Conservation (phyloP, 257 asterid species). For the Lycium ferocissimum region DNA sequence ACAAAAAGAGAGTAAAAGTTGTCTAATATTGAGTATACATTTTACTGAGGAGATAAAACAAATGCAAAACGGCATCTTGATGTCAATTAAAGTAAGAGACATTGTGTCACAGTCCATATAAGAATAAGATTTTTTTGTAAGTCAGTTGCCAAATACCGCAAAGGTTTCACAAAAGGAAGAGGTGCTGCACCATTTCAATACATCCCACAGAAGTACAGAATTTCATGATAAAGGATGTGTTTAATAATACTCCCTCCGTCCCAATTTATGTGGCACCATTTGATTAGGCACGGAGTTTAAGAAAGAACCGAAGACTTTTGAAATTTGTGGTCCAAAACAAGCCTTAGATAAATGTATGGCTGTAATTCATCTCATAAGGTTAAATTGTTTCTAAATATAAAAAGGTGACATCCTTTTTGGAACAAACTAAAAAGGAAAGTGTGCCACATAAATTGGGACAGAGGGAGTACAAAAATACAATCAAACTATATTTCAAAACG, state of each 20-base stretch:
- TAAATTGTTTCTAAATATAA: too few species aligned
- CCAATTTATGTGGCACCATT: too few species aligned
- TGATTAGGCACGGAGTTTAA: too few species aligned
- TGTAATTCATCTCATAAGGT: too few species aligned
- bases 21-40: not conserved
- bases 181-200: conserved; percentile 7
- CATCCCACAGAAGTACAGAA: not conserved
- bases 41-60: not conserved
- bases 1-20: not conserved
- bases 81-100: not conserved
- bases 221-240: not conserved
- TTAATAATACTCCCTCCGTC: too few species aligned
- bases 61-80: conserved; percentile 13
- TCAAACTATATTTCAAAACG: not conserved
- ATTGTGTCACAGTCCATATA: not conserved
- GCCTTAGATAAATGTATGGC: too few species aligned
- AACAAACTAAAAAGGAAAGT: too few species aligned
- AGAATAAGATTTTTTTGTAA: not conserved
- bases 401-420: too few species aligned
- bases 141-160: conserved; percentile 4
- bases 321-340: too few species aligned
- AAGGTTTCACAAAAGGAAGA: not conserved
- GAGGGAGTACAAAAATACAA: not conserved
- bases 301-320: too few species aligned
- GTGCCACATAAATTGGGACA: too few species aligned